These are phyloP conservation scores for Harringtonia lauricola DNA, from an alignment of 2,329 filamentous ascomycete genomes.

Conservation along the genomic window DNA sequence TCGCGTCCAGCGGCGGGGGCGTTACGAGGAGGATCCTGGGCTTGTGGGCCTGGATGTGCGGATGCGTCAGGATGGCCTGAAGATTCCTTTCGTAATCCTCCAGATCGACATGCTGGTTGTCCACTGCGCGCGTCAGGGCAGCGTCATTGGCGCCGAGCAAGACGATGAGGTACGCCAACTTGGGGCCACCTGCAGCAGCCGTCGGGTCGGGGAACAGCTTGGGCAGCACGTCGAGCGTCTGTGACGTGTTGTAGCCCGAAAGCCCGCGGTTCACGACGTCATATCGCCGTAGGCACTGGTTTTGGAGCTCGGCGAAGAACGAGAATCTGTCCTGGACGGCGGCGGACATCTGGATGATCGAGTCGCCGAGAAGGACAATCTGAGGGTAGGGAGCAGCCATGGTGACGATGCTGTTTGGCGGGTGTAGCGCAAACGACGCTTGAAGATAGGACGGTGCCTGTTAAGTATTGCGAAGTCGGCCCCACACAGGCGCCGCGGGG, in stretches of 20 bases:
- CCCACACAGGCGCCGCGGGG: no score
- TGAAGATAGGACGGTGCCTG: no score
- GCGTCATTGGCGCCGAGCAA: constrained; percentile 91
- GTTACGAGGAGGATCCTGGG: constrained; percentile 72
- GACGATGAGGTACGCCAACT: constrained; percentile 58
- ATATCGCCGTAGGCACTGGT: constrained; percentile 59
- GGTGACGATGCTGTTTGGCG: not conserved
- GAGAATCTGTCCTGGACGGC: constrained; percentile 57
- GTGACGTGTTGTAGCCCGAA: constrained; percentile 72
- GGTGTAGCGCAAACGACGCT: no score
- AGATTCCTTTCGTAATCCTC: constrained; percentile 65
- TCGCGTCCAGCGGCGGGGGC: constrained; percentile 74
- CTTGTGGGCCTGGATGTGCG: constrained; percentile 55
- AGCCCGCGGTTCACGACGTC: constrained; percentile 87
- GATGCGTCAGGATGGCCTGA: constrained; percentile 59
- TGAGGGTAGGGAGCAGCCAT: constrained; percentile 48
- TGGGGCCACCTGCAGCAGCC: constrained; percentile 34
- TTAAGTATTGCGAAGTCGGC: no score
- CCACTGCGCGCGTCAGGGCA: constrained; percentile 49
- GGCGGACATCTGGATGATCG: constrained; percentile 63
- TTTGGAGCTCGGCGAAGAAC: constrained; percentile 60
- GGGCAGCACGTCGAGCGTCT: constrained; percentile 59
- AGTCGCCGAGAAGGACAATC: constrained; percentile 81
- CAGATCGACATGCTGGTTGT: constrained; percentile 68
- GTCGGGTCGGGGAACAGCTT: constrained; percentile 51